Conservation (phyloP, 2,329 filamentous ascomycete genomes). For the Pyricularia sp. region DNA sequence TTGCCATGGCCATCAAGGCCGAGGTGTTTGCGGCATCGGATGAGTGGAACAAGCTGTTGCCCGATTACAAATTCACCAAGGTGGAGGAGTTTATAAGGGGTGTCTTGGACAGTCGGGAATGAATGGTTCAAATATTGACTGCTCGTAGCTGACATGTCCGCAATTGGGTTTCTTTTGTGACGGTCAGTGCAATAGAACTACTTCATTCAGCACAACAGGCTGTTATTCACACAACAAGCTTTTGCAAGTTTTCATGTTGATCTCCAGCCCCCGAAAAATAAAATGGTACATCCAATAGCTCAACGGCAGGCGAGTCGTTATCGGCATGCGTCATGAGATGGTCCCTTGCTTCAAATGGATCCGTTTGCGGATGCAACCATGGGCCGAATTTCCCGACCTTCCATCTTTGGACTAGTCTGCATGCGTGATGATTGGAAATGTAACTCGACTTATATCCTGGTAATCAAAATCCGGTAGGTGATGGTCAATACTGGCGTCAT, state of each 20-base stretch:
- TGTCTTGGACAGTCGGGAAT: neutral
- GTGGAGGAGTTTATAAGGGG: conserved; percentile 26
- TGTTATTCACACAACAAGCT: too few species aligned
- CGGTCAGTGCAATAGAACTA: too few species aligned
- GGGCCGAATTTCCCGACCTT: neutral
- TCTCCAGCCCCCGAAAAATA: too few species aligned
- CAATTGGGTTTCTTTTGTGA: too few species aligned
- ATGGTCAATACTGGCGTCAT: neutral
- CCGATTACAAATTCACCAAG: conserved; percentile 26
- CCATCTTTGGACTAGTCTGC: neutral
- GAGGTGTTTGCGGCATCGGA: conserved; percentile 30
- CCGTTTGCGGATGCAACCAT: neutral
- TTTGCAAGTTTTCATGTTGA: too few species aligned
- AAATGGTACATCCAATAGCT: too few species aligned
- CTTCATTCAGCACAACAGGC: too few species aligned
- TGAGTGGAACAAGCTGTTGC: conserved; percentile 29
- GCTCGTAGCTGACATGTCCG: too few species aligned
- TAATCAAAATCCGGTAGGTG: neutral
- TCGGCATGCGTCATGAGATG: neutral
- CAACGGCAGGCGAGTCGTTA: neutral
- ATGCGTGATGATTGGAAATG: neutral
- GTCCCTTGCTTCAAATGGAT: neutral
- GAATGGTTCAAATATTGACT: neutral
- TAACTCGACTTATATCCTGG: neutral
- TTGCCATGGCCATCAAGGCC: conserved; percentile 24